Conservation (phyloP, 768 basidiomycete species). For the Rhizopogon rudus region DNA sequence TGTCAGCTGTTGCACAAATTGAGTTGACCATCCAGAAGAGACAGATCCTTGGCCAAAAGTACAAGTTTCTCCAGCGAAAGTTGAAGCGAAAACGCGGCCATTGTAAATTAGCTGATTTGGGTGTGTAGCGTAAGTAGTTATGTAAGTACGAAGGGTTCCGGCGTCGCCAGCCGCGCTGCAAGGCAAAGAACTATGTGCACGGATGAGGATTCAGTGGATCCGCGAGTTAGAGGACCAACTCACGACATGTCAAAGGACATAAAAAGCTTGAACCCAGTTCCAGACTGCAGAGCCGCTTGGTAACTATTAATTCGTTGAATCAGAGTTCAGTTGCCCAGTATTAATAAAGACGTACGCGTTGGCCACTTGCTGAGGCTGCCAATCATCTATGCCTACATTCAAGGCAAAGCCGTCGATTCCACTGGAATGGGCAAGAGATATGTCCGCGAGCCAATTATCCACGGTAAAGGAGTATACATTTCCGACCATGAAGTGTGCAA, state of each 20-base stretch:
- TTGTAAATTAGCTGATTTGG: conserved; percentile 53
- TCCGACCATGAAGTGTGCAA: conserved; percentile 58
- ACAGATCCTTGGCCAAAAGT: conserved; percentile 53
- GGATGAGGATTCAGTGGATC: background rate
- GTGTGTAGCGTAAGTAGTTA: conserved; percentile 48
- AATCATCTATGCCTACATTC: conserved; percentile 61
- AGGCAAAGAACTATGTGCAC: conserved; percentile 41
- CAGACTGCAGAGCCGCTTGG: conserved; percentile 46
- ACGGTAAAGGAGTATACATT: conserved; percentile 59
- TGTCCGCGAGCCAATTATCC: conserved; percentile 42
- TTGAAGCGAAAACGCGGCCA: conserved; percentile 54
- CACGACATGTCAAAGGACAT: conserved; percentile 78
- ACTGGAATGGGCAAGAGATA: conserved; percentile 47
- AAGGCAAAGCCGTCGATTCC: conserved; percentile 71
- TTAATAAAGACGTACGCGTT: conserved; percentile 46
- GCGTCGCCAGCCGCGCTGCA: conserved; percentile 47
- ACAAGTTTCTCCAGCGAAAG: conserved; percentile 69
- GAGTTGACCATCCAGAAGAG: conserved; percentile 51
- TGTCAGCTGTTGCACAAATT: conserved; percentile 44
- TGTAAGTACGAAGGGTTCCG: conserved; percentile 44
- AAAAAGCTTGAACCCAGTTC: conserved; percentile 65
- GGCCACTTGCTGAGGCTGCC: conserved; percentile 57
- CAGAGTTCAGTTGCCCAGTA: conserved; percentile 3
- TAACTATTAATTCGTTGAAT: conserved; percentile 36
- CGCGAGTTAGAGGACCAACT: conserved; percentile 16